Base-by-base conservation (phyloP, 2,329 filamentous ascomycete species). In the Coleophoma cylindrospora region DNA sequence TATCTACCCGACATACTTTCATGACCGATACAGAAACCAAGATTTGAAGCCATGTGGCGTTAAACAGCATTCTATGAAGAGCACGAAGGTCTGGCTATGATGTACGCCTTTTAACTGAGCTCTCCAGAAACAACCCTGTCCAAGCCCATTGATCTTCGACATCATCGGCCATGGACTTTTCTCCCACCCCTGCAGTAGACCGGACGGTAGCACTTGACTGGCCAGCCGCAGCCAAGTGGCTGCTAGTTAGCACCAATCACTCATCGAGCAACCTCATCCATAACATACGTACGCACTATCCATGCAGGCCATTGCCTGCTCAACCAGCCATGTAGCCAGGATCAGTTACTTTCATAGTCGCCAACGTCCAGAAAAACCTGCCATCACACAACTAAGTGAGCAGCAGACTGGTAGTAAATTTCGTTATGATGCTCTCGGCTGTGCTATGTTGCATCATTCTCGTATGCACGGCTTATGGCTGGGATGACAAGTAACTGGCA, bases 101-200 rank as follows among this genome's bases (percentile, higher is more conserved):
- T 27, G 27, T 27, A 27, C 27, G 4, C 7, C 6, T 5, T 27
- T 7, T 27, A 2, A 27, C 27, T 27, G 27, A 21, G 27, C 12
- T 51, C 38, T 46, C 37, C 50, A 52, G 43, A 46, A 40, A 7
- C 19, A 33, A 44, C 41, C 41, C 41, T 27, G 27, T 44, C 48
- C 48, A 48, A 41, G 49, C 51, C 27, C 49, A 17, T 32, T 34
- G 32, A 48, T 40, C n/a, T 14, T 43, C 45, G 51, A 50, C 51
- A 53, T 50, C 51, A 50, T 50, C 36, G 48, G 22, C 51, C 27
- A 17, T 48, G 48, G 17, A 45, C 14, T 36, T 38, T n/a, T 43
- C 19, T 27, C 15, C 19, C 19, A 27, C 19, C 41, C 41, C 41
- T 44, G 41, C 38, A 15, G 38, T 12, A 19, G 17, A 4, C 15